These are phyloP conservation scores for Fusarium metavorans DNA, from an alignment of 2,329 filamentous ascomycete genomes.

Conservation along the genomic window DNA sequence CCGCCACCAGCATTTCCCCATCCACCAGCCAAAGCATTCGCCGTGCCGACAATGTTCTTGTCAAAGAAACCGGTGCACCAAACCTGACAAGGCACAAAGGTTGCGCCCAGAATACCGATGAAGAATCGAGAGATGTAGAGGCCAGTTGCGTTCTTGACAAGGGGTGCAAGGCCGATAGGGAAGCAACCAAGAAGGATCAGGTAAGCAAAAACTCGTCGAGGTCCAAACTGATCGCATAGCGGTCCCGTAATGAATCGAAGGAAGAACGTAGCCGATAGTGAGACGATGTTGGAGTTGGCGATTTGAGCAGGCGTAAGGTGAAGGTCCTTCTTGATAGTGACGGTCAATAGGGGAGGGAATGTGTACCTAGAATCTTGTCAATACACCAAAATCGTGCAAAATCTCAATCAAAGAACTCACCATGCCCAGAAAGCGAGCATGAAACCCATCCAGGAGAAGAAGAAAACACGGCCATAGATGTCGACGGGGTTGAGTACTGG, in stretches of 20 bases:
- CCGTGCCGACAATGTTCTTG: conserved; percentile 89
- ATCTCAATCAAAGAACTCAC: conserved; percentile 48
- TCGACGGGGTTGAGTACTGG: conserved; percentile 83
- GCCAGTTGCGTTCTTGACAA: conserved; percentile 71
- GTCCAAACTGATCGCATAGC: conserved; percentile 86
- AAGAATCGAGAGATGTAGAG: conserved; percentile 84
- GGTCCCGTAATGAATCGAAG: conserved; percentile 84
- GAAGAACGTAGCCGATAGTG: conserved; percentile 76
- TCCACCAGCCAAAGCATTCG: conserved; percentile 86
- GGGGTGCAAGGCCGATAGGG: conserved; percentile 84
- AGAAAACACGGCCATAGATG: conserved; percentile 87
- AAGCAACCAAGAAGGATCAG: conserved; percentile 82
- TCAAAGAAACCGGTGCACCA: conserved; percentile 96
- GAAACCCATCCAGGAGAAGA: conserved; percentile 90
- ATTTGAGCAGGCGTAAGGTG: conserved; percentile 77
- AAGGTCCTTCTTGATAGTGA: conserved; percentile 85
- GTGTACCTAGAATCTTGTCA: conserved; percentile 68
- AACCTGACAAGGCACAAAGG: conserved; percentile 89
- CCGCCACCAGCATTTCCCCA: conserved; percentile 91
- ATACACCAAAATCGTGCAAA: neutral
- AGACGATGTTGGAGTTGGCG: conserved; percentile 91
- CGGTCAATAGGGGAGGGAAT: conserved; percentile 83
- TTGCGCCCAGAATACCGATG: conserved; percentile 81
- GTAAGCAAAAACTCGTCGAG: conserved; percentile 82
- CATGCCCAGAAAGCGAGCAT: conserved; percentile 91